phyloP scores from a whole-genome alignment of 225 moss, liverwort and hornwort genomes.

The Polytrichum formosum region DNA sequence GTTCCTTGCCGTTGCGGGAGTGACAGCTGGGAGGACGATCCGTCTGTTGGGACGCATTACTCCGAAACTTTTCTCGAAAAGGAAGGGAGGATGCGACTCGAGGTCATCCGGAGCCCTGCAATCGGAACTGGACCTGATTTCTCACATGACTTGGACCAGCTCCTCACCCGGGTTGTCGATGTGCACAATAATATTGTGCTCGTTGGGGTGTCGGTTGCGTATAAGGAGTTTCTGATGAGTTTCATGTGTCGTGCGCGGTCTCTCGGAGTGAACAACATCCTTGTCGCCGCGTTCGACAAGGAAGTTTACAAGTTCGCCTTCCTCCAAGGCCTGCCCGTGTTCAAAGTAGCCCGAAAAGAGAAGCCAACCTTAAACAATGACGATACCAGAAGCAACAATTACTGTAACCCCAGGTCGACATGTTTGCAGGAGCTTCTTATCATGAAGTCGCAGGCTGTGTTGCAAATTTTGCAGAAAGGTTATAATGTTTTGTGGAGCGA shows the following conservation, averaged over 20 bases:
- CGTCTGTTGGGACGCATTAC: conserved; percentile 31
- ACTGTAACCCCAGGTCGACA: conserved; percentile 3
- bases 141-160: conserved; percentile 29
- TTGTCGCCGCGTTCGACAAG: conserved; percentile 51
- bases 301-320: conserved; percentile 38
- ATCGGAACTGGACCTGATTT: conserved; percentile 20
- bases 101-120: conserved; percentile 30
- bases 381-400: background rate
- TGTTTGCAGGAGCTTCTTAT: conserved; percentile 14
- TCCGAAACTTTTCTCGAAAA: conserved; percentile 53
- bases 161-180: conserved; percentile 34
- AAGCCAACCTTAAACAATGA: too few species aligned
- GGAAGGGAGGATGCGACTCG: conserved; percentile 40
- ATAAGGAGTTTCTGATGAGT: conserved; percentile 47
- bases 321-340: conserved; percentile 53
- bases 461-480: conserved; percentile 34
- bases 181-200: conserved; percentile 43
- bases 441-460: conserved; percentile 34
- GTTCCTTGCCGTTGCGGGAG: conserved; percentile 9
- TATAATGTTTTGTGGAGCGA: conserved; percentile 58
- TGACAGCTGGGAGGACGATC: conserved; percentile 6
- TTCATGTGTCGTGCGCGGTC: conserved; percentile 44
- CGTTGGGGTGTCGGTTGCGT: conserved; percentile 28
- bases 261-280: conserved; percentile 41
- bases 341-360: conserved; percentile 17